phyloP scores from a whole-genome alignment of 441 rosid species.

The Populus tomentosa region DNA sequence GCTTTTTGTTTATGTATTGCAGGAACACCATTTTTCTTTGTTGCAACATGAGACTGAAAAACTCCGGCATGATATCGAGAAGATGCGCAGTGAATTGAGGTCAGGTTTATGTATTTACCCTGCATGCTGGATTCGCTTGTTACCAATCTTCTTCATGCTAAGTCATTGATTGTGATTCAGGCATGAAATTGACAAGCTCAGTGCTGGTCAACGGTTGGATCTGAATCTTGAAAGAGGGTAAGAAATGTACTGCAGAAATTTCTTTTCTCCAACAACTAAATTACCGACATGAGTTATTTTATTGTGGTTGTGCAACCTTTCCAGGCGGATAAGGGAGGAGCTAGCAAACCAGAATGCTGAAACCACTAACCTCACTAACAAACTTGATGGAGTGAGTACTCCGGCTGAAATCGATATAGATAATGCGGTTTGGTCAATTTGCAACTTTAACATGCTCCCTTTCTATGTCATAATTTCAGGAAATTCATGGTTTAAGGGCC shows the following conservation, averaged over 20 bases:
- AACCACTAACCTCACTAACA: slow-evolving; percentile 85
- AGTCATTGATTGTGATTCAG: slow-evolving; percentile 31
- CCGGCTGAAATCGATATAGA: not conserved
- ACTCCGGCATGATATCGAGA: slow-evolving; percentile 25
- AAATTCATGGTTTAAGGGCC: slow-evolving; percentile 83
- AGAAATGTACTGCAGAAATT: slow-evolving; percentile 1
- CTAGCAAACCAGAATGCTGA: slow-evolving; percentile 83
- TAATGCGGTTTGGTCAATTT: not conserved
- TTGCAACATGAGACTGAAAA: slow-evolving; percentile 42
- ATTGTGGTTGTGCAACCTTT: not conserved
- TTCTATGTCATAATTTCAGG: slow-evolving; percentile 33
- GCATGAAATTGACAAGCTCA: slow-evolving; percentile 90
- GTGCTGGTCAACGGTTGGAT: slow-evolving; percentile 94
- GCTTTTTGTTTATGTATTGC: slow-evolving; percentile 5
- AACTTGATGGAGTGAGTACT: slow-evolving; percentile 66
- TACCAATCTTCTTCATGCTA: not conserved
- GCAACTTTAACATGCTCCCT: not conserved
- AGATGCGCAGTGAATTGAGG: slow-evolving; percentile 45
- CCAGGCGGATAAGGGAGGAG: slow-evolving; percentile 85
- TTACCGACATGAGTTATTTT: not conserved
- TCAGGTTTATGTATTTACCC: slow-evolving; percentile 9
- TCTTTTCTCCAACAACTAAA: not conserved
- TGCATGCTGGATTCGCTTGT: not conserved
- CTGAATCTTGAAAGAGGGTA: slow-evolving; percentile 98
- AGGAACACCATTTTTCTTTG: slow-evolving; percentile 85